Evolutionary conservation across 257 asterid genomes (phyloP).

Genomic region (Penstemon eatonii): DNA sequence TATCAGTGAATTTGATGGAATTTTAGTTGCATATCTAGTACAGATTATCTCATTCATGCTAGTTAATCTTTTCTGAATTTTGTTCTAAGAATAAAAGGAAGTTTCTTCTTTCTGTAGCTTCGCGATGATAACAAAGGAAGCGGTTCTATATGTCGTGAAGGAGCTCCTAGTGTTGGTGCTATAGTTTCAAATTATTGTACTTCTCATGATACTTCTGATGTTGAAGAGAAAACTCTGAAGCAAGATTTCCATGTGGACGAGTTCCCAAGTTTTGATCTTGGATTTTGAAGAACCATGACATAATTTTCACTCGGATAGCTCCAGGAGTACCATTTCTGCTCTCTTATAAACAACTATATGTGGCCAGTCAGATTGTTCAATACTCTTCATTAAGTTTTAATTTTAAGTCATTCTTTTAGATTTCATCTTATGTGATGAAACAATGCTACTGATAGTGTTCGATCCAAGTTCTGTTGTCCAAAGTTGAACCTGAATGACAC

Average conservation of each 20-base stretch:
- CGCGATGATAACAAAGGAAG: conserved; percentile 32
- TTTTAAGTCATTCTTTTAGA: too few species aligned
- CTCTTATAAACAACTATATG: too few species aligned
- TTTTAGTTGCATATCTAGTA: conserved; percentile 8
- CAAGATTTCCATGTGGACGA: conserved; percentile 35
- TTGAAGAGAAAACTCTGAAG: conserved; percentile 24
- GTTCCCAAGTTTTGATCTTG: conserved; percentile 80
- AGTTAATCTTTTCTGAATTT: conserved; percentile 15
- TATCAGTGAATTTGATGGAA: conserved; percentile 6
- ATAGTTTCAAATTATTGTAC: conserved; percentile 28
- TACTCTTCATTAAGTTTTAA: too few species aligned
- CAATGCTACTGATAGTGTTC: too few species aligned
- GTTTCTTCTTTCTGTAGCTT: conserved; percentile 37
- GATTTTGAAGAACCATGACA: conserved; percentile 42
- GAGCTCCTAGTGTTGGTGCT: conserved; percentile 26
- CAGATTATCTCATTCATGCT: conserved; percentile 2
- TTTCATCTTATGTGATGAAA: too few species aligned
- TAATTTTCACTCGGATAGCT: too few species aligned
- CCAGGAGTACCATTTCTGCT: too few species aligned
- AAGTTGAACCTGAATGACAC: too few species aligned
- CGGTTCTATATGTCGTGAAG: conserved; percentile 23
- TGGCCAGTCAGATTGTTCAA: too few species aligned
- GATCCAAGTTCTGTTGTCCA: too few species aligned
- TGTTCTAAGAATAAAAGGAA: conserved; percentile 11
- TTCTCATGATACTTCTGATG: conserved; percentile 27